Evolutionary conservation across 2,329 filamentous ascomycete species (phyloP).

Genomic region (Cladosporium velox): DNA sequence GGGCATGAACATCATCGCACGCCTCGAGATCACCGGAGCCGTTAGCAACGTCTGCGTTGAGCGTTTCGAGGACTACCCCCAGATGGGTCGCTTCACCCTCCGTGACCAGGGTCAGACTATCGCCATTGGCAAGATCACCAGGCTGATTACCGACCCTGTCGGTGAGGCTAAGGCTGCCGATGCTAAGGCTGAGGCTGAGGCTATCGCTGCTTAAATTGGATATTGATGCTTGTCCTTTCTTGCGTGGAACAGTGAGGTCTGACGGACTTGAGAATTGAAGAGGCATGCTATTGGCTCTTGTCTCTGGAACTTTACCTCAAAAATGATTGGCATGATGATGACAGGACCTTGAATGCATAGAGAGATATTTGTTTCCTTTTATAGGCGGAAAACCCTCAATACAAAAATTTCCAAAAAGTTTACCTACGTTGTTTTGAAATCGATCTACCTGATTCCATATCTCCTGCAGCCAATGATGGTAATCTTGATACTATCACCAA

Average conservation of each 20-base stretch:
- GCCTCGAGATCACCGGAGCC: conserved; percentile 82
- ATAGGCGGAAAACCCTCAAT: not conserved
- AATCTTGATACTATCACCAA: no score
- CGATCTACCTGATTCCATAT: no score
- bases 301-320: not conserved
- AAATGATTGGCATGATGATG: not conserved
- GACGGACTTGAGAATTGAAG: not conserved
- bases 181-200: conserved; percentile 26
- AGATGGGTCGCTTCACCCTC: conserved; percentile 87
- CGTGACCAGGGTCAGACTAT: conserved; percentile 94
- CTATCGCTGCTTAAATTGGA: conserved; percentile 6
- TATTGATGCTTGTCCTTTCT: not conserved
- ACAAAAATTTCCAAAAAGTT: not conserved
- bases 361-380: not conserved
- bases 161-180: conserved; percentile 23
- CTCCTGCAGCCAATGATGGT: no score
- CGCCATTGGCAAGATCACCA: conserved; percentile 98
- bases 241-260: not conserved
- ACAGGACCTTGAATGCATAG: not conserved
- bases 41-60: conserved; percentile 84
- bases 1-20: conserved; percentile 83
- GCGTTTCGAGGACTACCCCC: conserved; percentile 91
- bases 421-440: not conserved
- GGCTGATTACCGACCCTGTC: conserved; percentile 62
- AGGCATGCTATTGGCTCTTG: not conserved